Base-by-base conservation (phyloP, 2,329 filamentous ascomycete genomes). In the Trichoderma sp. region DNA sequence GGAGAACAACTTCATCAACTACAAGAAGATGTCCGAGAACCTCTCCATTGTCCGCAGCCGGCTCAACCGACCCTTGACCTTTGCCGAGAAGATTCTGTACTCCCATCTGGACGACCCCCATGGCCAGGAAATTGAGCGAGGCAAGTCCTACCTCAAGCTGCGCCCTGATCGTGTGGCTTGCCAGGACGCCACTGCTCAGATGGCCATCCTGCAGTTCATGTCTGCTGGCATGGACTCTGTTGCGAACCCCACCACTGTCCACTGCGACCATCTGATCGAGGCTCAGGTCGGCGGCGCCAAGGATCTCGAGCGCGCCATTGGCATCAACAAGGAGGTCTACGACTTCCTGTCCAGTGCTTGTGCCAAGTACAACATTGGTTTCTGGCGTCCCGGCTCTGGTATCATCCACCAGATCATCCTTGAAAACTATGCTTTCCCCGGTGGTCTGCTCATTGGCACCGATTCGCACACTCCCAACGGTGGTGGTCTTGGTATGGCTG, bases 201-300 rank as follows among this genome's bases (percentile, higher is more conserved):
- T 99, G 95, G 95, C 95, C 70, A 97, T 99, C 72, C 86, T 99
- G 67, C 95, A 99, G 84, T 99, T 99, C 87, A 99, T 99, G 93
- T 97, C 92, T 64, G 94, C 95, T 67, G 94, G 94, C 78, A 94
- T 99, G 92, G 91, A 92, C 71, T 89, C 90, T 26, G 95, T 98
- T 68, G 93, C 93, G 69, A 98, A 96, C 74, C 95, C 95, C 59
- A 88, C 90, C 73, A 98, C 94, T 57, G 94, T 99, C 69, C 95
- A 99, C 88, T 98, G 95, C 78, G 95, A 99, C 81, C 95, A 99
- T 83, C 88, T 99, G 85, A 99, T 99, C 80, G 94, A 98, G 85
- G 95, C 94, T 68, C 94, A 98, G 82, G 78, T 94, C 74, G 95
- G 95, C 77, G 93, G 93, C 73, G 88, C 85, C 70, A 95, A 97